Evolutionary conservation across 2,329 filamentous ascomycete species (phyloP).

Genomic region (Aspergillus felis): DNA sequence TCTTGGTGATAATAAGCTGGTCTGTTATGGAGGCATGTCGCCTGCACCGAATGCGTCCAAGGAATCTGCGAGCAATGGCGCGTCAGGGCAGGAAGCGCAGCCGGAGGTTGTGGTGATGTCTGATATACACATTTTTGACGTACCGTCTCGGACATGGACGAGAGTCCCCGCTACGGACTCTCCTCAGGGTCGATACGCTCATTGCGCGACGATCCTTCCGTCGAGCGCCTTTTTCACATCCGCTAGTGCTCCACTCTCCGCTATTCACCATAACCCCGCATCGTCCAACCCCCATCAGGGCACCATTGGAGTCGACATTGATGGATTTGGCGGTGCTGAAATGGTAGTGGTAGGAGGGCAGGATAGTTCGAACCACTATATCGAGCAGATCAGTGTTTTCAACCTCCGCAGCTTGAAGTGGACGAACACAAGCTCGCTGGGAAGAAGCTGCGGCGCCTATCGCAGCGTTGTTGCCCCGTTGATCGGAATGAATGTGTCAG

Average conservation of each 20-base stretch:
- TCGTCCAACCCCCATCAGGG: conserved; percentile 82
- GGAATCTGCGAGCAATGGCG: conserved; percentile 39
- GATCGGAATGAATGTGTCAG: conserved; percentile 42
- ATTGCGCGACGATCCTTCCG: conserved; percentile 88
- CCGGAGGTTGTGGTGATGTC: conserved; percentile 96
- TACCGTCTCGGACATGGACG: conserved; percentile 77
- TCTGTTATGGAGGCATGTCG: conserved; percentile 98
- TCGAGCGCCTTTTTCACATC: conserved; percentile 86
- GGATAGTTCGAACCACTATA: conserved; percentile 97
- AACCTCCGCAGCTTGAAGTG: conserved; percentile 93
- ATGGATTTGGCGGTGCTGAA: conserved; percentile 87
- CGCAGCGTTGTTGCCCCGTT: conserved; percentile 90
- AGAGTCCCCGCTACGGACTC: conserved; percentile 74
- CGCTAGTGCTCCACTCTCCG: conserved; percentile 74
- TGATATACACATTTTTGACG: conserved; percentile 93
- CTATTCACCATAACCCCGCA: conserved; percentile 83
- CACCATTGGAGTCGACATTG: conserved; percentile 79
- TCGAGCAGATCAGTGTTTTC: conserved; percentile 98
- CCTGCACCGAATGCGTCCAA: conserved; percentile 56
- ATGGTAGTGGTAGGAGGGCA: conserved; percentile 97
- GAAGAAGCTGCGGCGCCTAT: conserved; percentile 93
- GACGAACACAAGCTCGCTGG: conserved; percentile 82
- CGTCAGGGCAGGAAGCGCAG: conserved; percentile 57
- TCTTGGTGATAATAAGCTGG: conserved; percentile 89
- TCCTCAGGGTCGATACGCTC: conserved; percentile 91